Base-by-base conservation (phyloP, 495 filamentous ascomycete genomes). In the Lophiotrema nucula region DNA sequence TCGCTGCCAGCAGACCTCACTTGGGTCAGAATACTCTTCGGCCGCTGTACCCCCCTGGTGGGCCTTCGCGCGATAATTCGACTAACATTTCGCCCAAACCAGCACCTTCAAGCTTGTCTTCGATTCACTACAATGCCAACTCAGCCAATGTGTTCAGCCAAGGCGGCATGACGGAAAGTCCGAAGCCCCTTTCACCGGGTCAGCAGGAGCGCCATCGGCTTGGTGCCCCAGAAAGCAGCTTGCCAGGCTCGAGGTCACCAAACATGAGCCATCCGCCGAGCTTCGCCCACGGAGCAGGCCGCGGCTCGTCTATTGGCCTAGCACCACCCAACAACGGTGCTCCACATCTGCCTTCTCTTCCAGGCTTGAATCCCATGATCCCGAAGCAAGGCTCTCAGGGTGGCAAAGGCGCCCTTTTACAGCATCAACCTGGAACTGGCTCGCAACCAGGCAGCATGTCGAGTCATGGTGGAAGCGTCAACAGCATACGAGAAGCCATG, bases 171-270 rank as follows among this genome's bases (percentile, higher is more conserved):
- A 91, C 86, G 3, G 91, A 96, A 67, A 92, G 87, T 60, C 89
- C 90, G 0, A 92, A 88, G 67, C 88, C 91, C 3, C 75, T 96
- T 27, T 95, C 90, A 28, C 91, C 91, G 3, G 83, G 81, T 62
- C 82, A 81, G 18, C 72, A 79, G 38, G 81, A 83, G 44, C 76
- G 81, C 24, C 80, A 84, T 56, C 81, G 85, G 60, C 73, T 81
- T 5, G 76, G 79, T 26, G 81, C 83, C 6, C 48, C 60, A 41
- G 81, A 83, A 43, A 53, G 74, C 33, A 72, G 77, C 56, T 62
- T 80, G 24, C 79, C 78, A 59, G 80, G 83, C 24, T 81, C 84
- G 48, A 79, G 88, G 53, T 90, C 88, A 5, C 88, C 89, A 11
- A 83, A 82, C 59, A 69, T 90, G 56, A 80, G 81, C 6, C 84